Percentiles rank a stretch among this genome's conserved stretches.
phyloP scores from a whole-genome alignment of 2,329 filamentous ascomycete species.

The Aspergillus intermedius region DNA sequence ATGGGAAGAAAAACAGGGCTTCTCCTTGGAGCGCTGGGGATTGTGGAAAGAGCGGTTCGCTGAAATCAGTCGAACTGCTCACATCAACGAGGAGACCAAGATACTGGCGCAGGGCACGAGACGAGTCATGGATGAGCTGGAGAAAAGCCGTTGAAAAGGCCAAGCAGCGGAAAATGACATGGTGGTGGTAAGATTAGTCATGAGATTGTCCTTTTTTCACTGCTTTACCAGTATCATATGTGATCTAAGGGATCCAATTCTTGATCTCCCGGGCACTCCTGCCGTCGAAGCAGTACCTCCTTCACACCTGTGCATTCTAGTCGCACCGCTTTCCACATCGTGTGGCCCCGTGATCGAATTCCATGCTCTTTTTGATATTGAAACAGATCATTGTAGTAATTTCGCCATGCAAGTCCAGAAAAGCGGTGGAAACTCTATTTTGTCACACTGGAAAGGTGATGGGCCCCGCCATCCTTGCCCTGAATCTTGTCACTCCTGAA shows the following conservation, averaged over 20 bases:
- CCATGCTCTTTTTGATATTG: neutral
- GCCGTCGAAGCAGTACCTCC: slow-evolving; percentile 3
- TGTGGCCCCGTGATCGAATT: slow-evolving; percentile 11
- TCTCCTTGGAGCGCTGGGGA: neutral
- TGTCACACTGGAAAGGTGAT: slow-evolving; percentile 5
- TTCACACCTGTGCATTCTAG: slow-evolving; percentile 7
- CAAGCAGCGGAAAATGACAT: too few relatives aligned
- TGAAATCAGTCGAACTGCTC: neutral
- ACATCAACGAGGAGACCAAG: neutral
- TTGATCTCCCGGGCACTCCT: neutral
- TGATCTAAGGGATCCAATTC: too few relatives aligned
- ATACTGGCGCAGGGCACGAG: neutral
- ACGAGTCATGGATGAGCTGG: neutral
- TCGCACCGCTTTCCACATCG: slow-evolving; percentile 15
- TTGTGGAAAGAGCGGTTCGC: neutral
- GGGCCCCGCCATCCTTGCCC: neutral
- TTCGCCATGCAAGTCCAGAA: slow-evolving; percentile 10
- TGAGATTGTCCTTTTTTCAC: too few relatives aligned
- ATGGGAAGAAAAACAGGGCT: neutral
- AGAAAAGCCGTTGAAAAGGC: neutral
- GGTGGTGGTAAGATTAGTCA: too few relatives aligned
- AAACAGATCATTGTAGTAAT: slow-evolving; percentile 5
- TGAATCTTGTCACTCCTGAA: neutral
- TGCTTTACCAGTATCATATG: too few relatives aligned
- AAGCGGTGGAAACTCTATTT: slow-evolving; percentile 3